A percentile compares a stretch with the other conserved stretches of the same genome.
Evolutionary conservation across 2,329 filamentous ascomycete genomes (phyloP).

Genomic region (Nakataea oryzae): DNA sequence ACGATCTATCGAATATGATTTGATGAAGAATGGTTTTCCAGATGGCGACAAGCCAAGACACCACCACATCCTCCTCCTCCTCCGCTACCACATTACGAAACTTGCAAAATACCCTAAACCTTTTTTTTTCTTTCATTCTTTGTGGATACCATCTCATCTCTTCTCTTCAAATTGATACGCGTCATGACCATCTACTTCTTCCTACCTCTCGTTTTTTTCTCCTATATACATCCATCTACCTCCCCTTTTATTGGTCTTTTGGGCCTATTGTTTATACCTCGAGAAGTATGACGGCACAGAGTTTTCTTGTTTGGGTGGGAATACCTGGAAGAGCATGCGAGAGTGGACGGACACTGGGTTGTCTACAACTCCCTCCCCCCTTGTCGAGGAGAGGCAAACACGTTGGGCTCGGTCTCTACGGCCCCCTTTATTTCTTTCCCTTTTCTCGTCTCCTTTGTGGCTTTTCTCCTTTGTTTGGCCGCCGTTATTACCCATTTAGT

Average conservation of each 20-base stretch:
- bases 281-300: background rate
- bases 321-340: background rate
- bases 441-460: background rate
- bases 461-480: conserved; percentile 1
- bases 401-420: no score
- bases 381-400: background rate
- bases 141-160: background rate
- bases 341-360: background rate
- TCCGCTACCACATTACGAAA: background rate
- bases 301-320: background rate
- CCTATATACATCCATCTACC: background rate
- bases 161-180: background rate
- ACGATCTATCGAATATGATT: conserved; percentile 36
- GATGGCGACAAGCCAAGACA: no score
- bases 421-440: no score
- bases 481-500: background rate
- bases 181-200: background rate
- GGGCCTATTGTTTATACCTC: background rate
- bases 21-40: conserved; percentile 14
- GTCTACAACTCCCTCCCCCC: background rate
- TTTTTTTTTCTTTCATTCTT: background rate
- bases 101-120: background rate
- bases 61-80: background rate
- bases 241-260: background rate
- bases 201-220: background rate